A percentile compares a stretch with the other conserved stretches of the same genome.
These are phyloP conservation scores for Sanguinoderma infundibulare DNA, from an alignment of 1,284 basidiomycete species.

Conservation along the genomic window DNA sequence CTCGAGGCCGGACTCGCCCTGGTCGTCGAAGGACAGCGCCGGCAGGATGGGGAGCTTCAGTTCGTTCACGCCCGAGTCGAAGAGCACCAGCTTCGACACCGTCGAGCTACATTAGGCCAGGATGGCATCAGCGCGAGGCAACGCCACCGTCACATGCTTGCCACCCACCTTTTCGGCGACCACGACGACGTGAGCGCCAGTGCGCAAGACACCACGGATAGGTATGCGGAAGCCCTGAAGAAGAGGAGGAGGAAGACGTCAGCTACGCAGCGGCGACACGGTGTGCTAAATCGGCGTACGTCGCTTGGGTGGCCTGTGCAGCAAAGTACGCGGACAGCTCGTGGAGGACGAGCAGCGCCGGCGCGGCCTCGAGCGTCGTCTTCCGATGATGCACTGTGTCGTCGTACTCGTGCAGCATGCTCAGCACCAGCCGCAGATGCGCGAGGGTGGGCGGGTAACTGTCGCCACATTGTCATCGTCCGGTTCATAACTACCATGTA, in stretches of 20 bases:
- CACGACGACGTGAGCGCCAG: constrained; percentile 41
- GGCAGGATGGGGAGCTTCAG: constrained; percentile 60
- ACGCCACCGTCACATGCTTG: background rate
- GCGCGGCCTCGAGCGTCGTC: constrained; percentile 48
- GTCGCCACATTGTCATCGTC: background rate
- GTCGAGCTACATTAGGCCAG: constrained; percentile 2
- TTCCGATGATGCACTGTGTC: constrained; percentile 31
- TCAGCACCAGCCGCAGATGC: constrained; percentile 61
- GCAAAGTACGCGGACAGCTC: constrained; percentile 68
- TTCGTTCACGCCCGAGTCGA: constrained; percentile 62
- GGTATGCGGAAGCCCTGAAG: constrained; percentile 49
- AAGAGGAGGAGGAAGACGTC: too few species aligned
- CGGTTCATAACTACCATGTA: too few species aligned
- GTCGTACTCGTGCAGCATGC: constrained; percentile 52
- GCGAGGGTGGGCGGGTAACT: constrained; percentile 71
- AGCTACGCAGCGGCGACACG: too few species aligned
- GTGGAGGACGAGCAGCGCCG: constrained; percentile 62
- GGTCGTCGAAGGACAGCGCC: constrained; percentile 28
- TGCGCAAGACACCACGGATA: constrained; percentile 50
- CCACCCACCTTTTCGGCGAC: constrained; percentile 32
- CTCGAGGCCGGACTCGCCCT: background rate
- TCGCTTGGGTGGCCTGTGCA: constrained; percentile 30
- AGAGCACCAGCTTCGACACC: constrained; percentile 56
- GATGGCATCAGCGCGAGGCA: too few species aligned
- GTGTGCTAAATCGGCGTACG: constrained; percentile 32